A percentile compares a stretch with the other conserved stretches of the same genome.
Conservation (phyloP, 1,284 basidiomycete genomes). For the Irpex sp. region DNA sequence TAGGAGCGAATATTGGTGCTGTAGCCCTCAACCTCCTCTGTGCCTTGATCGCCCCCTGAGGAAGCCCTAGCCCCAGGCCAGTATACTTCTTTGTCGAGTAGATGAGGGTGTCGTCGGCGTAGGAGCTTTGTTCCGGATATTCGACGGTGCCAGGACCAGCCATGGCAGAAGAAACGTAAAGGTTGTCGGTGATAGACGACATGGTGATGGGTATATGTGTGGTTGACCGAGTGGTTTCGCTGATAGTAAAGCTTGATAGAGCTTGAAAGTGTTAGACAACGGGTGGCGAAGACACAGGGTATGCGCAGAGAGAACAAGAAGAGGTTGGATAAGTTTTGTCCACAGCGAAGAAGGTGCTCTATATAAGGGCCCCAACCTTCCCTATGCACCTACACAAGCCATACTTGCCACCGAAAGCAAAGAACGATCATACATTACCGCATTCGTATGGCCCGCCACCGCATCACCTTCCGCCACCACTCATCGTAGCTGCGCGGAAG, state of each 20-base stretch:
- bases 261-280: neutral
- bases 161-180: neutral
- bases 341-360: neutral
- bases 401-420: too few species aligned
- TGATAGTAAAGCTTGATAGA: neutral
- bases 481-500: neutral
- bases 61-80: neutral
- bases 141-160: conserved; percentile 5
- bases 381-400: too few species aligned
- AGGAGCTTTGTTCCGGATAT: neutral
- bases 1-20: neutral
- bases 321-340: neutral
- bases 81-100: neutral
- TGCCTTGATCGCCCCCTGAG: neutral
- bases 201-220: neutral
- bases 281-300: neutral
- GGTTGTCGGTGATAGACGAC: neutral
- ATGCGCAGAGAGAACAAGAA: neutral
- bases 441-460: too few species aligned
- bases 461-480: neutral
- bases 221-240: neutral
- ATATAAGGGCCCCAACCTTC: neutral
- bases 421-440: too few species aligned
- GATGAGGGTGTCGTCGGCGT: neutral
- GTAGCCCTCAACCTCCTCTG: neutral